Base-by-base conservation (phyloP, 129 eudicot species). In the Centella asiatica region DNA sequence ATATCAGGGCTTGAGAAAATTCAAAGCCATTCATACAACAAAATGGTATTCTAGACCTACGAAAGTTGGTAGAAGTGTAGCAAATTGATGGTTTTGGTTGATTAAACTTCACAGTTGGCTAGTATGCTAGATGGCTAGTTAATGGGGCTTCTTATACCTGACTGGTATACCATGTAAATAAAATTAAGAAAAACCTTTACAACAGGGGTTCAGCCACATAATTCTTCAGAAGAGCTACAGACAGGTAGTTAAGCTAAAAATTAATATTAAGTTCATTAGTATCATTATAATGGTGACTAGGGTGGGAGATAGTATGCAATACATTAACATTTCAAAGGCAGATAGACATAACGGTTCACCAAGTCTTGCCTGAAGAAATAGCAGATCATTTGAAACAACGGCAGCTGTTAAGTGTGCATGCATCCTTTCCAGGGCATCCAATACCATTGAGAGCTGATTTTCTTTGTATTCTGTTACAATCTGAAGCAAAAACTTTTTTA, bases 351-450 rank as follows among this genome's bases (percentile, higher is more conserved):
- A 66, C 20, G 6, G 23, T 6, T 0, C 2, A 50, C 50, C 25
- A 6, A 39, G 25, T 29, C 74, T 75, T 78, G 76, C 99, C 81
- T 93, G 99, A 20, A 87, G 68, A 79, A 87, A 93, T 47, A 87
- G 68, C 13, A 70, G 66, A 76, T 93, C 96, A 63, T 85, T 93
- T 27, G 99, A 87, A 59, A 93, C 99, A 32, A 93, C 96, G 15
- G 96, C 99, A 49, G 99, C 99, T 44, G 99, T 87, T 64, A 93
- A 80, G 76, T 93, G 99, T 2, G 99, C 99, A 65, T 87, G 99
- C 96, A 93, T 93, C 73, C 73, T 88, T 67, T 93, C 96, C 51
- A 93, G 87, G 42, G 80, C 96, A 28, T 82, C 83, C 68, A 92
- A 69, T 59, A 92, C 95, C 86, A 87, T 44, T 17, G 89, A 80